A percentile compares a stretch with the other conserved stretches of the same genome.
These are phyloP conservation scores for Wickerhamiella cacticola DNA, from an alignment of 805 yeast species.

Conservation along the genomic window DNA sequence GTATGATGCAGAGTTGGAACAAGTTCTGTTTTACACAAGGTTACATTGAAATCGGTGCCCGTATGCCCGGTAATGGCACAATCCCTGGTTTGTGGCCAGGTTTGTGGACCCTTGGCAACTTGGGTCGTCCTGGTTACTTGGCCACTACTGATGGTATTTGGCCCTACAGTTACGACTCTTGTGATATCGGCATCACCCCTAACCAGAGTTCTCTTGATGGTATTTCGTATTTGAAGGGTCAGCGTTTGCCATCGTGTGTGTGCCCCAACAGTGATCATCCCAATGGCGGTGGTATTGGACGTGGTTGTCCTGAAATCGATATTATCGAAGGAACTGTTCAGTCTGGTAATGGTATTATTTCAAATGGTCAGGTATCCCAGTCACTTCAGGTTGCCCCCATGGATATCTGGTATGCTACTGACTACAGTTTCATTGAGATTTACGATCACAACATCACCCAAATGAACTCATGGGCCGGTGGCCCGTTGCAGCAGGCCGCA, in stretches of 20 bases:
- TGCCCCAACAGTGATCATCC: slow-evolving; percentile 83
- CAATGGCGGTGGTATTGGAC: slow-evolving; percentile 59
- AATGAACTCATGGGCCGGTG: slow-evolving; percentile 85
- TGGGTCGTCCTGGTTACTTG: slow-evolving; percentile 82
- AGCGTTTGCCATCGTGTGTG: slow-evolving; percentile 61
- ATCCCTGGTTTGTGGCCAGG: slow-evolving; percentile 93
- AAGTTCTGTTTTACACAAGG: slow-evolving; percentile 84
- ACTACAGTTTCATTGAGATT: slow-evolving; percentile 66
- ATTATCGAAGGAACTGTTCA: slow-evolving; percentile 67
- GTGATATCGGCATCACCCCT: slow-evolving; percentile 92
- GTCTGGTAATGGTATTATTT: slow-evolving; percentile 26
- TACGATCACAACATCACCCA: slow-evolving; percentile 56
- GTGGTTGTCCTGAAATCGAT: slow-evolving; percentile 96
- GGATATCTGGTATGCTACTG: slow-evolving; percentile 90
- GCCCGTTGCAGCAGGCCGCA: slow-evolving; percentile 87
- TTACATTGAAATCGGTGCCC: slow-evolving; percentile 58
- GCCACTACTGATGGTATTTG: slow-evolving; percentile 87
- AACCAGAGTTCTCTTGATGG: slow-evolving; percentile 89
- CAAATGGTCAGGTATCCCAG: slow-evolving; percentile 72
- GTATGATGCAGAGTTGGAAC: slow-evolving; percentile 90
- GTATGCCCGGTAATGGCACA: slow-evolving; percentile 67
- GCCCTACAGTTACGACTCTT: slow-evolving; percentile 80
- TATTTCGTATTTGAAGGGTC: slow-evolving; percentile 76
- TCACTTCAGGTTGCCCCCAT: slow-evolving; percentile 87
- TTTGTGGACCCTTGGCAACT: slow-evolving; percentile 85